phyloP scores from a whole-genome alignment of 179 eudicot genomes.

The Beta corolliflora region DNA sequence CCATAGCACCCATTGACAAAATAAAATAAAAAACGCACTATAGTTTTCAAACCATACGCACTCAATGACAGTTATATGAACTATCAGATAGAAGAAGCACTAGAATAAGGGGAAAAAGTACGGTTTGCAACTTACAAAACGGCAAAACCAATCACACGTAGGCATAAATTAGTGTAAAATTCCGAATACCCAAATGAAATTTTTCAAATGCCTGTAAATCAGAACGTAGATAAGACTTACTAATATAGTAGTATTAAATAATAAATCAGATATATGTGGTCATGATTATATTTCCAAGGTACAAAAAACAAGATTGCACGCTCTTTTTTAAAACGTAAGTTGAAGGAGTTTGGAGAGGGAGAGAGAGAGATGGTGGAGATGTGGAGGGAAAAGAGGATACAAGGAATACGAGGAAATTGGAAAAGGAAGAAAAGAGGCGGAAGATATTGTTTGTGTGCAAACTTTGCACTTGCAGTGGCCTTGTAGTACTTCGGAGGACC shows the following conservation, averaged over 20 bases:
- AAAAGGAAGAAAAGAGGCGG: no score
- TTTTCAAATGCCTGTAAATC: no score
- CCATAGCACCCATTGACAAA: constrained; percentile 78
- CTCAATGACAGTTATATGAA: no score
- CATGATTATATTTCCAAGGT: neutral
- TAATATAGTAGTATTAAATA: neutral
- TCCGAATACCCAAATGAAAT: no score
- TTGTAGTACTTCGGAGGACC: no score
- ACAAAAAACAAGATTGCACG: neutral
- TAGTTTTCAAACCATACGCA: no score
- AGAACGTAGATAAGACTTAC: no score
- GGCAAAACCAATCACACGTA: neutral
- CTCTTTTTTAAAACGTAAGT: neutral
- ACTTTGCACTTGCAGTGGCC: no score
- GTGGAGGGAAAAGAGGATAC: neutral
- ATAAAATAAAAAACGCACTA: constrained; percentile 5
- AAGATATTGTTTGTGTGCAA: no score
- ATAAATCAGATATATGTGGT: neutral
- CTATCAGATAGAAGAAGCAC: no score
- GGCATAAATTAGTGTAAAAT: neutral
- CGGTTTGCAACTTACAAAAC: neutral
- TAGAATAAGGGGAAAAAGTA: no score
- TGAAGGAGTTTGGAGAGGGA: neutral
- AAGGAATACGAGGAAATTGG: no score
- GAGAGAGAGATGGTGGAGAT: neutral